These are phyloP conservation scores for Physocladia obscura DNA, from an alignment of 192 early-diverging fungal genomes.

Conservation along the genomic window DNA sequence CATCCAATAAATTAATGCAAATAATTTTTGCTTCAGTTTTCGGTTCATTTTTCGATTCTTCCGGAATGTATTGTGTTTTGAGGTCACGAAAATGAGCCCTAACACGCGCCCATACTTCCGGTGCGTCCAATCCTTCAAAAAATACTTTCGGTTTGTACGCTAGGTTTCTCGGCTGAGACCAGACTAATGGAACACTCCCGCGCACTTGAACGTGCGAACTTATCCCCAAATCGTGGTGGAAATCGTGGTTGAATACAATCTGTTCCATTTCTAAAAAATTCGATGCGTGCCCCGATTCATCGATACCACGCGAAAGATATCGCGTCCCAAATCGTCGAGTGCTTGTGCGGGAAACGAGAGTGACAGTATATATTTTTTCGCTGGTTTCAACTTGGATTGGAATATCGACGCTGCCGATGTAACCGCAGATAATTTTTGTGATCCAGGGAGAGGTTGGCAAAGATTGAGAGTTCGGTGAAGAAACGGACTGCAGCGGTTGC, in stretches of 20 bases:
- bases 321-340: slow-evolving; percentile 49
- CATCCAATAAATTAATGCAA: slow-evolving; percentile 57
- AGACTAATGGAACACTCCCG: slow-evolving; percentile 52
- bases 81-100: slow-evolving; percentile 53
- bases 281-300: slow-evolving; percentile 52
- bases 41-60: slow-evolving; percentile 29
- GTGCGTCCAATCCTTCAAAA: slow-evolving; percentile 41
- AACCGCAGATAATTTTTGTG: slow-evolving; percentile 47
- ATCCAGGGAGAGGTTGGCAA: slow-evolving; percentile 48
- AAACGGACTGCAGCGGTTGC: slow-evolving; percentile 31
- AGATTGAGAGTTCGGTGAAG: neutral
- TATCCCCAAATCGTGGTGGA: slow-evolving; percentile 34
- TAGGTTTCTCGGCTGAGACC: slow-evolving; percentile 53
- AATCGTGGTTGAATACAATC: slow-evolving; percentile 55
- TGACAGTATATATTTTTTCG: slow-evolving; percentile 39
- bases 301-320: slow-evolving; percentile 54
- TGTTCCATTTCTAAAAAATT: slow-evolving; percentile 66
- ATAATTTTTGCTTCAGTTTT: slow-evolving; percentile 42
- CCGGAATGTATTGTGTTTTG: slow-evolving; percentile 48
- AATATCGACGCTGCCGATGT: slow-evolving; percentile 48
- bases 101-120: slow-evolving; percentile 42
- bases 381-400: neutral
- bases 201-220: slow-evolving; percentile 44
- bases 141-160: slow-evolving; percentile 46
- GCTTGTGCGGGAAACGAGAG: slow-evolving; percentile 50